Evolutionary conservation across 495 filamentous ascomycete genomes (phyloP), one percentile per base, ranked within the genome.

Genomic region (Penicillium herquei): DNA sequence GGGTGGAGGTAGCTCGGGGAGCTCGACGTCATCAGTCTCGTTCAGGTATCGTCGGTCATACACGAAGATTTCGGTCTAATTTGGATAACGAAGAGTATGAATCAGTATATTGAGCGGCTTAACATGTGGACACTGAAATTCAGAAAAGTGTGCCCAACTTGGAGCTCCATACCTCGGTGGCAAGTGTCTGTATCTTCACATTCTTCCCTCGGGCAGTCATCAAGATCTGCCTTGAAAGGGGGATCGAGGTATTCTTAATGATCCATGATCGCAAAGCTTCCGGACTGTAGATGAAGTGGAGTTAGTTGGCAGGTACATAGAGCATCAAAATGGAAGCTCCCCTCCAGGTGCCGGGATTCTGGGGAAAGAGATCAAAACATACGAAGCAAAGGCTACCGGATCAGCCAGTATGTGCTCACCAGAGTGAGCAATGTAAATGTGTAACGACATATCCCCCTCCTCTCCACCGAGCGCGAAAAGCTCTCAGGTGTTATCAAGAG

Each of bases 401-500:
- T 95, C 89, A 57, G 87, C 78, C 62, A 81, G 78, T 67, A 92
- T 80, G 75, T 87, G 86, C 78, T 91, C 85, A 78, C 92, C 92
- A 63, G 87, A 88, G 78, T 94, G 91, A 78, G 90, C 92, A 56
- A 94, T 83, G 72, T 88, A 88, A 71, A 96, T 84, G 71, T 90
- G 82, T 68, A 90, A 77, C 74, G 87, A 86, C 83, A 92, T 91
- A 17, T 61, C 69, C 72, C 72, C 69, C 69, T 60, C 58, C 70
- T 66, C 73, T 65, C 72, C 62, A 66, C 56, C 60, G 71, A 70
- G 65, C 63, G 53, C 44, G 21, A 54, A 58, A 56, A 62, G 67
- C 67, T 63, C 63, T 54, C 52, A 37, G 34, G 34, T 37, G 54
- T 58, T 58, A 57, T 50, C 60, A 61, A 62, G 62, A 72, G 60